A percentile compares a stretch with the other conserved stretches of the same genome.
These are phyloP conservation scores for Trametes maxima DNA, from an alignment of 768 basidiomycete genomes.

Conservation along the genomic window DNA sequence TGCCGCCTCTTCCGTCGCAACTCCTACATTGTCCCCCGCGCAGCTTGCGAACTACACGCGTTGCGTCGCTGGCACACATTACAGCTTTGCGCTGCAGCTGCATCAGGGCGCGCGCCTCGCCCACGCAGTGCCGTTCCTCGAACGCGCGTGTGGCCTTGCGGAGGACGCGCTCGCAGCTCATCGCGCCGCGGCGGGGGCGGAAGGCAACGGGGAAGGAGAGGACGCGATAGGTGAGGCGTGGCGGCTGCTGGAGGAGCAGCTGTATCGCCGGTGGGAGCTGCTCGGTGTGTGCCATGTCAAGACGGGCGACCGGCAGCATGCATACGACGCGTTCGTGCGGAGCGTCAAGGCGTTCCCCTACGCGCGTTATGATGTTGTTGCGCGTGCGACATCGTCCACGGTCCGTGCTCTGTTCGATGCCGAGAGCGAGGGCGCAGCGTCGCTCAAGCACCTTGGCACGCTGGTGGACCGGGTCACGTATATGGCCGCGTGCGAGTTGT, in stretches of 20 bases:
- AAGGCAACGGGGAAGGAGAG: constrained; percentile 7
- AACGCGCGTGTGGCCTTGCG: constrained; percentile 60
- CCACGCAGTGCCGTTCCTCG: constrained; percentile 67
- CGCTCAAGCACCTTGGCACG: constrained; percentile 55
- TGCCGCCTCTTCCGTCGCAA: not conserved
- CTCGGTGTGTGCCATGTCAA: constrained; percentile 78
- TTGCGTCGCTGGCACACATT: constrained; percentile 71
- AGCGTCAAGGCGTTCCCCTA: constrained; percentile 61
- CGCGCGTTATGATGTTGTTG: constrained; percentile 37
- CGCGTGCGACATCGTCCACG: constrained; percentile 35
- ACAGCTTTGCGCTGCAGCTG: constrained; percentile 68
- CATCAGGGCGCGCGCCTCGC: constrained; percentile 67
- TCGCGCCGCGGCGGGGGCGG: not conserved
- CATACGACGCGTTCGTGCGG: constrained; percentile 57
- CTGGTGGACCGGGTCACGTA: constrained; percentile 71
- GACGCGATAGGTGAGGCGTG: constrained; percentile 45
- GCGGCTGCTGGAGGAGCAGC: constrained; percentile 61
- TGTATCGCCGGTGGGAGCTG: constrained; percentile 79
- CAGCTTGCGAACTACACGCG: constrained; percentile 56
- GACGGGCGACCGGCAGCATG: constrained; percentile 73
- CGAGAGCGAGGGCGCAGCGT: constrained; percentile 25
- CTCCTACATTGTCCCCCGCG: not conserved
- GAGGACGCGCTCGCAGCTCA: constrained; percentile 38
- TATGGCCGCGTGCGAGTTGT: constrained; percentile 66
- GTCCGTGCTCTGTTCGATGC: constrained; percentile 40